phyloP scores from a whole-genome alignment of 169 alveolate genomes.

The Perkinsus marinus region DNA sequence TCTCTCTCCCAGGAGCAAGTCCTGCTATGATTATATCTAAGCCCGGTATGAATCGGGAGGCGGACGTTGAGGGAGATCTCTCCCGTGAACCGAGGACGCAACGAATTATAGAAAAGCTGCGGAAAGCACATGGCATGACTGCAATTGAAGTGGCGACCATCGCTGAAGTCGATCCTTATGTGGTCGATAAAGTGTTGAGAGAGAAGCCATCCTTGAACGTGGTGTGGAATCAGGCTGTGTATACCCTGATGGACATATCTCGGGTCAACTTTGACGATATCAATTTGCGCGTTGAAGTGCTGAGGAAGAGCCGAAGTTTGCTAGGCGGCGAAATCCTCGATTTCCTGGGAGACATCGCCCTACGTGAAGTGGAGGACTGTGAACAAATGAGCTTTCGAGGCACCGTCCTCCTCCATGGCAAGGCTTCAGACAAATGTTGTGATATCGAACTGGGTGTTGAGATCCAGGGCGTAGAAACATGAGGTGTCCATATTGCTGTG shows the following conservation, averaged over 20 bases:
- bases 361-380: background rate
- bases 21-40: background rate
- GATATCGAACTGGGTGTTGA: background rate
- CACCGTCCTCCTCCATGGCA: background rate
- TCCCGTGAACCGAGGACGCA: background rate
- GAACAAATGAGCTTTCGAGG: background rate
- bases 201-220: background rate
- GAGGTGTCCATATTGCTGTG: background rate
- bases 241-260: background rate
- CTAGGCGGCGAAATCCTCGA: background rate
- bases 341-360: background rate
- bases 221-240: background rate
- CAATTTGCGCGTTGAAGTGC: background rate
- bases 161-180: background rate
- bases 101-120: background rate
- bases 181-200: background rate
- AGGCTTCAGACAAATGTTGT: background rate
- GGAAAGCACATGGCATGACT: background rate
- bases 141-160: background rate
- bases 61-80: background rate
- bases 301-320: background rate
- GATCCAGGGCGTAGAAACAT: background rate
- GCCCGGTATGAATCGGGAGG: background rate
- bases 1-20: background rate
- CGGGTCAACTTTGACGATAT: background rate